Evolutionary conservation across 306 rosid species (phyloP), one percentile per base, ranked within the genome.

Genomic region (Purshia tridentata): DNA sequence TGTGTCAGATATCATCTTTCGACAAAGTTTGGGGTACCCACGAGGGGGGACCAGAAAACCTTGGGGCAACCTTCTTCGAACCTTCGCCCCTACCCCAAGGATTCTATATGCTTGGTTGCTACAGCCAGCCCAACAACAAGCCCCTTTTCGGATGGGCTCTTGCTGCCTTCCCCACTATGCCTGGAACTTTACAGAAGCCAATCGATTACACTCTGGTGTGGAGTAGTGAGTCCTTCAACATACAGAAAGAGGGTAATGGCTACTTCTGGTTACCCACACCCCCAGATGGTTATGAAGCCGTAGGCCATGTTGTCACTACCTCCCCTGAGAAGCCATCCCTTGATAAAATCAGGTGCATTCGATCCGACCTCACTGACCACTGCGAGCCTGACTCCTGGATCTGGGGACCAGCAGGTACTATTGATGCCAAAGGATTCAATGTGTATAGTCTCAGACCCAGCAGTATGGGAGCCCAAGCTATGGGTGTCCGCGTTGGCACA

Each of bases 181-280:
- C 56, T 76, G 70, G 60, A 22, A 77, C 82, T 14, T 16, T 92
- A 45, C 75, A 70, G 74, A 39, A 62, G 56, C 93, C 98, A 4
- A 14, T 82, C 19, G 93, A 86, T 72, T 93, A 90, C 80, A 80
- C 80, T 14, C 87, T 88, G 6, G 79, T 87, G 12, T 93, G 90
- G 91, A 84, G 65, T 69, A 93, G 88, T 11, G 76, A 78, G 73
- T 76, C 88, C 3, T 10, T 57, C 45, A 70, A 58, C 0, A 77
- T 82, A 46, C 76, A 80, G 67, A 78, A 81, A 79, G 89, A 91
- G 12, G 79, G 73, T 4, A 46, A 80, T 44, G 87, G 83, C 8
- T 92, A 85, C 55, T 29, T 92, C 60, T 92, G 96, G 98, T 61
- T 81, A 49, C 98, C 98, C 44, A 70, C 67, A 9, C 72, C 98